phyloP scores from a whole-genome alignment of 352 stramenopile species.

The Phytophthora litchii region DNA sequence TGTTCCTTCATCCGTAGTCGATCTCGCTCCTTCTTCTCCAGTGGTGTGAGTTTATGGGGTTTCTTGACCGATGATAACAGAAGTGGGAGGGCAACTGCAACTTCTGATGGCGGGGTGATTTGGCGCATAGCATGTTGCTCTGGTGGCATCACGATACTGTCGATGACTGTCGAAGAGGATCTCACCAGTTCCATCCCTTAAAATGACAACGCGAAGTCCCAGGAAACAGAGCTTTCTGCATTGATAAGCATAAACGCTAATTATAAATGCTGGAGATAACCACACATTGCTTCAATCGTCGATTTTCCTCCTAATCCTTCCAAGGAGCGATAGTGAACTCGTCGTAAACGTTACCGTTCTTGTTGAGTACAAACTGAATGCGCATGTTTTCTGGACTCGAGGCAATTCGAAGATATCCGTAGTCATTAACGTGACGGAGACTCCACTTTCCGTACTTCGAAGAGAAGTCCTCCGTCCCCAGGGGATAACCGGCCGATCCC shows the following conservation, averaged over 20 bases:
- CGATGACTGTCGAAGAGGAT: slow-evolving; percentile 16
- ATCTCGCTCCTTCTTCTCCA: slow-evolving; percentile 63
- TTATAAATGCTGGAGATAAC: slow-evolving; percentile 27
- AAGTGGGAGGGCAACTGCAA: slow-evolving; percentile 19
- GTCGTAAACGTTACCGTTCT: slow-evolving; percentile 71
- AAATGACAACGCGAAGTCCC: slow-evolving; percentile 4
- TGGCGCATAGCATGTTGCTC: slow-evolving; percentile 15
- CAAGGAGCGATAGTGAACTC: slow-evolving; percentile 49
- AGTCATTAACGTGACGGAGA: slow-evolving; percentile 65
- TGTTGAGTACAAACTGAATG: slow-evolving; percentile 73
- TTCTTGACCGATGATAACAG: slow-evolving; percentile 19
- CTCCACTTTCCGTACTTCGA: slow-evolving; percentile 70
- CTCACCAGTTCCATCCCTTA: slow-evolving; percentile 10
- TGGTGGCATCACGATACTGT: slow-evolving; percentile 20
- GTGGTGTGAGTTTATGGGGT: slow-evolving; percentile 41
- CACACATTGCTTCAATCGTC: background rate
- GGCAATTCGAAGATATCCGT: slow-evolving; percentile 66
- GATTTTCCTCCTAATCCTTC: slow-evolving; percentile 5
- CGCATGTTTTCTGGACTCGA: slow-evolving; percentile 46
- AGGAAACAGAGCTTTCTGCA: slow-evolving; percentile 3
- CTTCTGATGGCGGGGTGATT: slow-evolving; percentile 5
- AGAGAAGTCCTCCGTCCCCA: slow-evolving; percentile 59
- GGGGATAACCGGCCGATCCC: slow-evolving; percentile 73
- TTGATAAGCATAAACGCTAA: slow-evolving; percentile 32
- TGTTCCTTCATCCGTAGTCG: slow-evolving; percentile 58